These are phyloP conservation scores for Suhomyces pyralidae DNA, from an alignment of 805 yeast genomes.

Conservation along the genomic window DNA sequence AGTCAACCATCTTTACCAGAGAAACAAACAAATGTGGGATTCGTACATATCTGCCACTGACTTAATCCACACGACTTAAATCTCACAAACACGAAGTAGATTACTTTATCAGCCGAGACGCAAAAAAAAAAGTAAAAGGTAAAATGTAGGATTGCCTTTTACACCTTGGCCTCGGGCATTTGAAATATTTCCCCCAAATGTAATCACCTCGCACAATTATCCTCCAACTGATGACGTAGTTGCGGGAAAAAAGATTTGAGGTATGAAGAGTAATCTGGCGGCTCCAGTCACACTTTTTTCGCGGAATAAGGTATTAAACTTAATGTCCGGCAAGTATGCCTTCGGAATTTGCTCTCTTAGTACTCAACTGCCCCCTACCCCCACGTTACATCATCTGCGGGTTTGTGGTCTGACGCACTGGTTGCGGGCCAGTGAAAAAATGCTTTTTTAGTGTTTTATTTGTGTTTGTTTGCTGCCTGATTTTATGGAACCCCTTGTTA, in stretches of 20 bases:
- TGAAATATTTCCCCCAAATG: not conserved
- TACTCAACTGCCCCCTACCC: not conserved
- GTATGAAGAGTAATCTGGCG: not conserved
- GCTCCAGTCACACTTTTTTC: not conserved
- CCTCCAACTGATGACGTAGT: not conserved
- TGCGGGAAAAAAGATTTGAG: not conserved
- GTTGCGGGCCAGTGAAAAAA: not conserved
- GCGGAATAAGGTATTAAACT: not conserved
- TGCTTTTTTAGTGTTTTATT: not conserved
- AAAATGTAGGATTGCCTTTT: not conserved
- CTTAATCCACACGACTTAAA: not conserved
- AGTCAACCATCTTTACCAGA: not conserved
- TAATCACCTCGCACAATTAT: not conserved
- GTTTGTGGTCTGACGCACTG: slow-evolving; percentile 1
- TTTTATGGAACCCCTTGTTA: slow-evolving; percentile 3
- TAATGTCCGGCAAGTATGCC: not conserved
- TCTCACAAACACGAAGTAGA: not conserved
- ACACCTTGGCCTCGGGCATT: not conserved
- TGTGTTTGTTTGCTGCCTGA: slow-evolving; percentile 7
- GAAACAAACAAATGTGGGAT: not conserved
- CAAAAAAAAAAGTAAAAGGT: not conserved
- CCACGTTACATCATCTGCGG: slow-evolving; percentile 3
- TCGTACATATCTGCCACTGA: not conserved
- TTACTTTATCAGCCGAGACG: not conserved
- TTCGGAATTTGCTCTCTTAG: not conserved